Evolutionary conservation across 371 early-diverging fungal genomes (phyloP), one percentile per base, ranked within the genome.

Genomic region (Parasitella parasitica): DNA sequence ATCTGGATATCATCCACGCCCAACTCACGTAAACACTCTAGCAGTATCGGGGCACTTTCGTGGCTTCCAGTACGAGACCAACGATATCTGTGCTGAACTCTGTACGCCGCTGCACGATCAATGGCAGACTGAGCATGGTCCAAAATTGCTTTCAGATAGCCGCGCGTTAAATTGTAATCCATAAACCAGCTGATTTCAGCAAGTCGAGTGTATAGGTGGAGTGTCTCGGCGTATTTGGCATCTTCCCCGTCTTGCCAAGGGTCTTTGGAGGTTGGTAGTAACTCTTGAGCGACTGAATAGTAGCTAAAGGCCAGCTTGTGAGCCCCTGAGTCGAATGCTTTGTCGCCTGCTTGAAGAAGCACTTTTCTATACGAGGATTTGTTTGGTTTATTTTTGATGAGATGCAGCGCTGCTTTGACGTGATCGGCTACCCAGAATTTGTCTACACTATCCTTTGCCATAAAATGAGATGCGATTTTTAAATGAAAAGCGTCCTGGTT

Each of bases 371-470:
- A 72, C n/a, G 60, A 56, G n/a, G 52, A 24, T 38, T 73, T 77
- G 15, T 65, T 62, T 11, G 68, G 54, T 13, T 63, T 61, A 8
- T 93, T 89, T 59, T 94, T 89, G 62, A 96, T 90, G 50, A 94
- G 80, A 35, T 81, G 84, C 60, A 94, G 80, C 6, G 94, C 93
- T 54, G 88, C 88, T 66, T 90, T 80, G 54, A 97, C 81, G 67
- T 94, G 85, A 51, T 86, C 85, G 12, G 91, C 89, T 1, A 78
- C 77, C 80, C 80, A 80, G 50, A 80, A 81, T 11, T 67, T 68
- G 46, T 77, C 78, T 0, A 71, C 67, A 8, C 64, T 50, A 4
- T 71, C 54, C 27, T 70, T 62, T n/a, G 63, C 41, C 62, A 78
- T 72, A 37, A 78, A 77, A 54, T 73, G 70, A 7, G 57, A 43